These are phyloP conservation scores for Metschnikowia cubensis DNA, from an alignment of 805 yeast species.

Conservation along the genomic window DNA sequence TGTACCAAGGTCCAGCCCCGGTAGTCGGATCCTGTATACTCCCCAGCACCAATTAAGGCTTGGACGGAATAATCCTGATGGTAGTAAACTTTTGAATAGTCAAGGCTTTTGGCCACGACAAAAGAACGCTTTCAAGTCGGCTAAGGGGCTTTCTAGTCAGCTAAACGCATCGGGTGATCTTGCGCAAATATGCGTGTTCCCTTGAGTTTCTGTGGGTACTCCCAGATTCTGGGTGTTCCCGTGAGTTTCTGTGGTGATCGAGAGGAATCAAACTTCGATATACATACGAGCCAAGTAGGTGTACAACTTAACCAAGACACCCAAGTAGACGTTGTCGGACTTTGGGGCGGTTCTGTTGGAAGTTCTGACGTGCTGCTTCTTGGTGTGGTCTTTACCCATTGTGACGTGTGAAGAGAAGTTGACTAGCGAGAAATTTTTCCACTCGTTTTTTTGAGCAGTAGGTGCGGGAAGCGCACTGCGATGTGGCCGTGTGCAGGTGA, in stretches of 20 bases:
- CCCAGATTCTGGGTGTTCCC: not conserved
- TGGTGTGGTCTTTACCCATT: conserved; percentile 97
- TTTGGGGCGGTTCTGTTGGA: conserved; percentile 99
- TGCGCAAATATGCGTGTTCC: not conserved
- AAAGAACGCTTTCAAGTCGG: not conserved
- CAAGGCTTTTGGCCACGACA: not conserved
- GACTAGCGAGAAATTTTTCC: conserved; percentile 4
- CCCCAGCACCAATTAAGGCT: not conserved
- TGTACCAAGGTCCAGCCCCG: not conserved
- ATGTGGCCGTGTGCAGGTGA: not conserved
- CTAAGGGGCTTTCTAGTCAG: not conserved
- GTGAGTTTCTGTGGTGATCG: conserved; percentile 2
- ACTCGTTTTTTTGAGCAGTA: conserved; percentile 6
- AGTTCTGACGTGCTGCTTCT: conserved; percentile 92
- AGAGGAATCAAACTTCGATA: conserved; percentile 7
- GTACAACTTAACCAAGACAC: conserved; percentile 95
- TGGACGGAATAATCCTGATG: not conserved
- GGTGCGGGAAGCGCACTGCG: not conserved
- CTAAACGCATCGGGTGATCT: not conserved
- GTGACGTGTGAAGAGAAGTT: conserved; percentile 17
- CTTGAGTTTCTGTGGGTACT: not conserved
- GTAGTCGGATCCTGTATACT: not conserved
- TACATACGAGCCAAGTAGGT: conserved; percentile 99
- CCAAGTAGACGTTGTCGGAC: conserved; percentile 98
- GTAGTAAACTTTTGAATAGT: not conserved